These are phyloP conservation scores for Eutrema japonicum DNA, from an alignment of 345 rosid species.

Conservation along the genomic window DNA sequence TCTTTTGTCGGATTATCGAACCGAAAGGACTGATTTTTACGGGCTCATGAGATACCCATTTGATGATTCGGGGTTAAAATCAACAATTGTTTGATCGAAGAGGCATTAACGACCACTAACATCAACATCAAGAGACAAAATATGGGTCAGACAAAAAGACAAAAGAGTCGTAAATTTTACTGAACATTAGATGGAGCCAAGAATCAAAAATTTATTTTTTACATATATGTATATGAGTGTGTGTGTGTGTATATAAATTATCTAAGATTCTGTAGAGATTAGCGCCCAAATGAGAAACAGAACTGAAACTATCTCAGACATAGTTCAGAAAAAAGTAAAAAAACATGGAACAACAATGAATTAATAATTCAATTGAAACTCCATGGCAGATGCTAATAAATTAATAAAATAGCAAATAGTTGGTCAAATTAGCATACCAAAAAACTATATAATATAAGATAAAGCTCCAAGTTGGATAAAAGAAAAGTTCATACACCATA, in stretches of 20 bases:
- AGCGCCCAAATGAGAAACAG: constrained; percentile 18
- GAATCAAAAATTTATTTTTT: constrained; percentile 24
- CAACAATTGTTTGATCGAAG: not conserved
- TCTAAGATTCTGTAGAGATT: constrained; percentile 31
- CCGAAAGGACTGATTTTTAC: constrained; percentile 29
- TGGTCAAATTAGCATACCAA: constrained; percentile 26
- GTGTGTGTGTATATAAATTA: not conserved
- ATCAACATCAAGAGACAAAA: constrained; percentile 24
- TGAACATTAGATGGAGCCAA: constrained; percentile 20
- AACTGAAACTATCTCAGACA: constrained; percentile 30
- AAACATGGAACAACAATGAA: not conserved
- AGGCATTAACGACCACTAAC: constrained; percentile 23
- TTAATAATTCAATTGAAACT: constrained; percentile 28
- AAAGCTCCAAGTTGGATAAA: constrained; percentile 31
- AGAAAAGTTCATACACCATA: constrained; percentile 26
- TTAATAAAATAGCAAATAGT: constrained; percentile 23
- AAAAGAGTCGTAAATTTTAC: not conserved
- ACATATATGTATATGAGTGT: not conserved
- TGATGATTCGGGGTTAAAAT: not conserved
- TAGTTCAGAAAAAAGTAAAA: not conserved
- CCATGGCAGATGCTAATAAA: constrained; percentile 22
- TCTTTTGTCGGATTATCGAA: constrained; percentile 32
- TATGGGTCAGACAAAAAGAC: constrained; percentile 20
- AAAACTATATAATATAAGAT: constrained; percentile 16
- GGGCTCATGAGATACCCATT: constrained; percentile 20